A percentile compares a stretch with the other conserved stretches of the same genome.
phyloP scores from a whole-genome alignment of 345 rosid species.

The Moricandia arvensis region DNA sequence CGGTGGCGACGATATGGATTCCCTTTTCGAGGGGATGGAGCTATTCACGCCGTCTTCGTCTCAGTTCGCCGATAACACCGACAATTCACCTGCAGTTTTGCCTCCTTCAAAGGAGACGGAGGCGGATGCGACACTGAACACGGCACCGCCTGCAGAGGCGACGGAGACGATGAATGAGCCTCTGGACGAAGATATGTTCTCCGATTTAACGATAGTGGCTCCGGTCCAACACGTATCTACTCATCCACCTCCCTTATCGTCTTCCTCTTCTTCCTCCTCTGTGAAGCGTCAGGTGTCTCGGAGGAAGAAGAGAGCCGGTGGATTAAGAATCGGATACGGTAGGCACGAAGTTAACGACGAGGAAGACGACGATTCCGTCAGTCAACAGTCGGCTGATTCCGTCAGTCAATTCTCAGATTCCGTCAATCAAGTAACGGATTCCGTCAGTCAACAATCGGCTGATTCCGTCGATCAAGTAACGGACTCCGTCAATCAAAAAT shows the following conservation, averaged over 20 bases:
- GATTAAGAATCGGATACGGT: constrained; percentile 73
- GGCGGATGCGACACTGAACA: constrained; percentile 16
- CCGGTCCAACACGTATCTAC: constrained; percentile 34
- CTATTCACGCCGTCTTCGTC: constrained; percentile 51
- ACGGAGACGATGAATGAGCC: constrained; percentile 39
- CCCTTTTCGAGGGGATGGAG: constrained; percentile 90
- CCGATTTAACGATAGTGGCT: constrained; percentile 62
- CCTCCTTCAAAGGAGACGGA: constrained; percentile 22
- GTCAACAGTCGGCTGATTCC: constrained; percentile 28
- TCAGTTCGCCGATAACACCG: constrained; percentile 34
- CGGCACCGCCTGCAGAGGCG: constrained; percentile 16
- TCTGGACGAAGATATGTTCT: constrained; percentile 80
- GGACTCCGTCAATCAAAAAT: constrained; percentile 21
- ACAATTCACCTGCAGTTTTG: constrained; percentile 12
- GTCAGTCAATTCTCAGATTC: constrained; percentile 27
- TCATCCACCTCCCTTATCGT: constrained; percentile 15
- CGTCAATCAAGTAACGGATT: constrained; percentile 25
- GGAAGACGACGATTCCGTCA: constrained; percentile 35
- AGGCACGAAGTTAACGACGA: constrained; percentile 43
- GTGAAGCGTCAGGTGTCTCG: constrained; percentile 53
- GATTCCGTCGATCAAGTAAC: constrained; percentile 21
- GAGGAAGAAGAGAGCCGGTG: constrained; percentile 75
- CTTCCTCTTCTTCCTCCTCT: neutral
- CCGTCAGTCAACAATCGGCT: constrained; percentile 20
- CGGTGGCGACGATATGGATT: constrained; percentile 55